phyloP scores from a whole-genome alignment of 2,329 filamentous ascomycete species.

The Stachybotrys echinatus region DNA sequence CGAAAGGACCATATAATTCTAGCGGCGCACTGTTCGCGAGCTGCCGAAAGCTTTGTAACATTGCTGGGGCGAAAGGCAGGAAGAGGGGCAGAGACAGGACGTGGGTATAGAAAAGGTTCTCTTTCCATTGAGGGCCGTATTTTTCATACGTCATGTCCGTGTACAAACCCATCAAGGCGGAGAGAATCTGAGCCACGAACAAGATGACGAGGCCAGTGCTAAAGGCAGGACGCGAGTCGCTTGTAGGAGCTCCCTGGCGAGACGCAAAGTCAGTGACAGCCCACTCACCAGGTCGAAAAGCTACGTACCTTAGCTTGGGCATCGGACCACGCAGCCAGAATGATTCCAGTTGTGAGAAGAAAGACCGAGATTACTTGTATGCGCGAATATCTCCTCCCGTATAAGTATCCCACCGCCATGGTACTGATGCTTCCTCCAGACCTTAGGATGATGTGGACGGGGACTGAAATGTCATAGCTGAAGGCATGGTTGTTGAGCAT shows the following conservation, averaged over 20 bases:
- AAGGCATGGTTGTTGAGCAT: slow-evolving; percentile 97
- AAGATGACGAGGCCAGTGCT: slow-evolving; percentile 72
- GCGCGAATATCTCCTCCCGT: slow-evolving; percentile 77
- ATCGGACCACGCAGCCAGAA: slow-evolving; percentile 86
- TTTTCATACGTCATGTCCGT: slow-evolving; percentile 83
- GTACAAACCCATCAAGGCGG: slow-evolving; percentile 91
- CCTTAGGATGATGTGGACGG: slow-evolving; percentile 91
- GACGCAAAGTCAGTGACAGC: slow-evolving; percentile 1
- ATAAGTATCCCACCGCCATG: slow-evolving; percentile 82
- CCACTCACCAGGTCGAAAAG: background rate
- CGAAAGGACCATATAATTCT: slow-evolving; percentile 15
- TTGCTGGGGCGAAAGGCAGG: slow-evolving; percentile 61
- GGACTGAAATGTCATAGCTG: slow-evolving; percentile 92
- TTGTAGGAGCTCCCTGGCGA: slow-evolving; percentile 11
- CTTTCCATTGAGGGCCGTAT: slow-evolving; percentile 87
- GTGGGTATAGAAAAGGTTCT: slow-evolving; percentile 93
- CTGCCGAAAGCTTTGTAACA: slow-evolving; percentile 58
- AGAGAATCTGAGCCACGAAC: slow-evolving; percentile 82
- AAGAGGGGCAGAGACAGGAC: slow-evolving; percentile 73
- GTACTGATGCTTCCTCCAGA: slow-evolving; percentile 96
- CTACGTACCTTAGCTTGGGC: slow-evolving; percentile 68
- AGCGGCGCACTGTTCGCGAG: slow-evolving; percentile 62
- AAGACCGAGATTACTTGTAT: slow-evolving; percentile 78
- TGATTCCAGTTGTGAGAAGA: slow-evolving; percentile 79
- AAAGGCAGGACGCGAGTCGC: slow-evolving; percentile 21